Base-by-base conservation (phyloP, 345 rosid genomes). In the Pistacia vera region DNA sequence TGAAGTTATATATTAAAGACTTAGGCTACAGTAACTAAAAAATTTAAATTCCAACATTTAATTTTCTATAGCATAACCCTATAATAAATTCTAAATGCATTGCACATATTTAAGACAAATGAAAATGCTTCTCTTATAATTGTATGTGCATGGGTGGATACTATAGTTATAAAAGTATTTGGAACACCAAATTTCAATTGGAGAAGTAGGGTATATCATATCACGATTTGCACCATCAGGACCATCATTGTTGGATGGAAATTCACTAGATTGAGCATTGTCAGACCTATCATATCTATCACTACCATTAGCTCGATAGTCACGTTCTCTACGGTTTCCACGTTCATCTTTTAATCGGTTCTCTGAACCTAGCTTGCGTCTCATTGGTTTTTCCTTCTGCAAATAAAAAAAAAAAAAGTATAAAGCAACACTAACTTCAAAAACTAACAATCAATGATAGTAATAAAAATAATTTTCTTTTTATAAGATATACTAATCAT, bases 311-410 rank as follows among this genome's bases (percentile, higher is more conserved):
- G 78, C 83, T 67, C 93, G 87, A 79, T 75, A 80, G 0, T 93
- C 97, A 72, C 89, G 97, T 41, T 96, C 98, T 81, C 96, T 88
- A 63, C 94, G 92, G 67, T 77, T 79, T 16, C 92, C 97, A 56
- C 95, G 86, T 25, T 94, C 97, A 82, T 96, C 99, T 85, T 90
- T 92, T 82, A 92, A 84, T 72, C 95, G 87, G 80, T 82, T 87
- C 55, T 92, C 94, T 77, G 84, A 77, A 64, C 96, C 89, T 65
- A 84, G 74, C 83, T 85, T 91, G 51, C 90, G 94, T 81, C 97
- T 90, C 80, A 78, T 81, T 38, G 91, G 90, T 87, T 86, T 89
- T 71, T 92, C 97, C 87, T 84, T 90, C 99, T 92, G 87, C 59
- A 65, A 25, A 8, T 54, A 41, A 28, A 28, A 22, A 22, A 30